Conservation (phyloP, 2,329 filamentous ascomycete genomes). For the Ceratocystis huliohia region DNA sequence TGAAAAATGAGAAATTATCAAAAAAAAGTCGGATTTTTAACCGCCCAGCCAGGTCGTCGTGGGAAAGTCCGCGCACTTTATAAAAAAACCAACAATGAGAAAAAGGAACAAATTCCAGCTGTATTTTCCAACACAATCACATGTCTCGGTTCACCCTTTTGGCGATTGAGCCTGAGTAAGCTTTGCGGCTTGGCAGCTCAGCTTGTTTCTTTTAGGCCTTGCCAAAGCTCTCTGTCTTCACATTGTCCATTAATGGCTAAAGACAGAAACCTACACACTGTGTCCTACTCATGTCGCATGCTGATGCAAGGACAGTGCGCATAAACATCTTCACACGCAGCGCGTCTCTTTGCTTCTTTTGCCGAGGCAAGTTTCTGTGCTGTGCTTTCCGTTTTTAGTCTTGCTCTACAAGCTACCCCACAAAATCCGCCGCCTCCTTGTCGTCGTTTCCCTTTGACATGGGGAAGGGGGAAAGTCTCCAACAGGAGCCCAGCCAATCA, state of each 20-base stretch:
- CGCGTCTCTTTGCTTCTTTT: not conserved
- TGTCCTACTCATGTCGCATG: not conserved
- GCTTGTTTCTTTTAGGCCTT: too few relatives aligned
- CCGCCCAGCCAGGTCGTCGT: not conserved
- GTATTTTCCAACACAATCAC: not conserved
- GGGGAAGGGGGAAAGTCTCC: not conserved
- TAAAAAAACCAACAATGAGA: not conserved
- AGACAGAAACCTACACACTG: not conserved
- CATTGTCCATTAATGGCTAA: too few relatives aligned
- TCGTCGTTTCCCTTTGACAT: not conserved
- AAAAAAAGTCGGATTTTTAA: constrained; percentile 2
- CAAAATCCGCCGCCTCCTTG: not conserved
- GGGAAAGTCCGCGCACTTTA: not conserved
- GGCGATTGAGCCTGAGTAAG: too few relatives aligned
- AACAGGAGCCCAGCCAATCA: not conserved
- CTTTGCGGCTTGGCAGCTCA: too few relatives aligned
- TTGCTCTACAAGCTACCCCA: not conserved
- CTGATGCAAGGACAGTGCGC: not conserved
- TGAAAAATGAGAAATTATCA: constrained; percentile 11
- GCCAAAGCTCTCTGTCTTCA: too few relatives aligned
- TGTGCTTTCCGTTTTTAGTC: not conserved
- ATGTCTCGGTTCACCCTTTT: not conserved
- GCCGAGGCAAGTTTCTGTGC: not conserved
- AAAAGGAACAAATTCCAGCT: too few relatives aligned
- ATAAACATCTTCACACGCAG: not conserved